These are phyloP conservation scores for Angophora floribunda DNA, from an alignment of 345 rosid species.

Conservation along the genomic window DNA sequence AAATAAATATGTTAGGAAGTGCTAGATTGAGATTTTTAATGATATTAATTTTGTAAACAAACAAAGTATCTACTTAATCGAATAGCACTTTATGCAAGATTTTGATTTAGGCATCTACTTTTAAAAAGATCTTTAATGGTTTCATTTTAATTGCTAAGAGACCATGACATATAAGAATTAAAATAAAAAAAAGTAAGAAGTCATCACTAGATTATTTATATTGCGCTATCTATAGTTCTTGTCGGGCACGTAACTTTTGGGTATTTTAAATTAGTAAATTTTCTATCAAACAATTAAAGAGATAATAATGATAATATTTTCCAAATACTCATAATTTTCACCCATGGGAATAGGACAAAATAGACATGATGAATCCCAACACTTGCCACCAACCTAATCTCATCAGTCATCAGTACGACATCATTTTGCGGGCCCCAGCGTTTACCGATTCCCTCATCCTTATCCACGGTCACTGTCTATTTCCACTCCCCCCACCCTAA, in stretches of 20 bases:
- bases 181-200: not conserved
- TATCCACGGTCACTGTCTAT: not conserved
- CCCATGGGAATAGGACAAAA: not conserved
- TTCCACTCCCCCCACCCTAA: not conserved
- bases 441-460: not conserved
- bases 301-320: not conserved
- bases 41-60: rapidly evolving
- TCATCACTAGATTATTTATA: not conserved
- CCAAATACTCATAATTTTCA: not conserved
- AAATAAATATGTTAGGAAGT: not conserved
- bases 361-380: not conserved
- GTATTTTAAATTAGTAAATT: not conserved
- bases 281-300: not conserved
- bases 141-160: not conserved
- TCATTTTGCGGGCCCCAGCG: not conserved
- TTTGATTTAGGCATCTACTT: not conserved
- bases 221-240: not conserved
- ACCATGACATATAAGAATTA: not conserved
- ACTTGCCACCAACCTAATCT: not conserved
- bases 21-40: rapidly evolving
- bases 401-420: not conserved
- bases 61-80: not conserved
- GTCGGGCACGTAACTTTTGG: not conserved
- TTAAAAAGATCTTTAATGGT: not conserved
- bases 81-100: not conserved